Evolutionary conservation across 2,329 filamentous ascomycete genomes (phyloP).

Genomic region (Trichoderma sp.): DNA sequence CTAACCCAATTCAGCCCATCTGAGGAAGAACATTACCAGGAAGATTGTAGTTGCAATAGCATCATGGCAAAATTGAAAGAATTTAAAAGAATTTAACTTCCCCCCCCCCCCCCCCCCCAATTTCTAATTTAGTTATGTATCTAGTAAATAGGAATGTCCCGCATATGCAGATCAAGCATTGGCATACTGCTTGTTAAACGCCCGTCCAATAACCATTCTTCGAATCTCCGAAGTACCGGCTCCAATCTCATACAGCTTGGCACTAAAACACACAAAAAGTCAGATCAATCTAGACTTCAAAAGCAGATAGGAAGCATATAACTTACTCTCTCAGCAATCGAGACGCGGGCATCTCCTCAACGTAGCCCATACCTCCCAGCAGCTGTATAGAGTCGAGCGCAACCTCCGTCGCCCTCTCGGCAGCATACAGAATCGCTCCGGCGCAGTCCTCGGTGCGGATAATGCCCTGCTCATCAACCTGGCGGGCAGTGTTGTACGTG

Average conservation of each 20-base stretch:
- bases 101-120: too few species aligned
- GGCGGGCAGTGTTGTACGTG: conserved; percentile 79
- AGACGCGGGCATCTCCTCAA: conserved; percentile 92
- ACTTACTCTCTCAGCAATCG: conserved; percentile 72
- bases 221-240: conserved; percentile 94
- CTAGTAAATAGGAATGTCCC: not conserved
- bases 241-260: conserved; percentile 90
- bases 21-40: too few species aligned
- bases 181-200: conserved; percentile 84
- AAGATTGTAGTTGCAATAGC: not conserved
- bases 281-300: conserved; percentile 28
- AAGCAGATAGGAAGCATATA: not conserved
- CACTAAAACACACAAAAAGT: conserved; percentile 45
- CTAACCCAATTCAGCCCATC: too few species aligned
- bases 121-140: not conserved
- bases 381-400: conserved; percentile 88
- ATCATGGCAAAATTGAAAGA: not conserved
- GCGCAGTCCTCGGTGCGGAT: conserved; percentile 91
- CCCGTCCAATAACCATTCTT: conserved; percentile 89
- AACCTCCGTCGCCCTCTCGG: conserved; percentile 85
- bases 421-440: conserved; percentile 89
- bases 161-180: conserved; percentile 31
- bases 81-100: not conserved
- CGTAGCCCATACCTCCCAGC: conserved; percentile 92
- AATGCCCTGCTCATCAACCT: conserved; percentile 72